A percentile compares a stretch with the other conserved stretches of the same genome.
Conservation (phyloP, 495 filamentous ascomycete genomes). For the Bathelium albidoporum region DNA sequence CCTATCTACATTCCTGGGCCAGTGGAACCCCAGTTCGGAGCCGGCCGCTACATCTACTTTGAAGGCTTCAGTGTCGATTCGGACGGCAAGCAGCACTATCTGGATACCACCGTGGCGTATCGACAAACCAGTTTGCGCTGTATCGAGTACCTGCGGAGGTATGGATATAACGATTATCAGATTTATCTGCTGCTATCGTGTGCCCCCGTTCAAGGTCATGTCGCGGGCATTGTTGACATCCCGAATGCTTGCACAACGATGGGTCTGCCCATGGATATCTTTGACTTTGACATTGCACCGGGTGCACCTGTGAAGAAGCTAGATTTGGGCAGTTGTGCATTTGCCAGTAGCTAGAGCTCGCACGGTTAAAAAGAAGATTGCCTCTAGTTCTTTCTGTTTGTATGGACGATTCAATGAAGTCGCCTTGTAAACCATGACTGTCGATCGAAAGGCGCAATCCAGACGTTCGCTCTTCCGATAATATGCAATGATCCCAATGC, state of each 20-base stretch:
- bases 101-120: constrained; percentile 90
- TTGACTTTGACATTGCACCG: constrained; percentile 85
- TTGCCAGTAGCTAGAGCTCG: constrained; percentile 40
- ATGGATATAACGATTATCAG: constrained; percentile 68
- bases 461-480: background rate
- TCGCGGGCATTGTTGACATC: constrained; percentile 90
- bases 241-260: constrained; percentile 78
- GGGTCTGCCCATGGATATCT: constrained; percentile 88
- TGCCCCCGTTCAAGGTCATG: constrained; percentile 83
- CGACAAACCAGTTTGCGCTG: constrained; percentile 70
- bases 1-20: constrained; percentile 87
- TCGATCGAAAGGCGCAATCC: background rate
- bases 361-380: background rate
- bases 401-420: too few species aligned
- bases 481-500: background rate
- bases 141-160: constrained; percentile 81
- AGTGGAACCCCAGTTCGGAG: constrained; percentile 84
- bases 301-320: constrained; percentile 48
- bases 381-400: too few species aligned
- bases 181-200: constrained; percentile 82
- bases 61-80: constrained; percentile 93
- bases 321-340: constrained; percentile 73
- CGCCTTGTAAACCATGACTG: too few species aligned
- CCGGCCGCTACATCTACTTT: constrained; percentile 78
- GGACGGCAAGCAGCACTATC: constrained; percentile 82